Conservation (phyloP, 2,329 filamentous ascomycete genomes). For the Alternaria sp. region DNA sequence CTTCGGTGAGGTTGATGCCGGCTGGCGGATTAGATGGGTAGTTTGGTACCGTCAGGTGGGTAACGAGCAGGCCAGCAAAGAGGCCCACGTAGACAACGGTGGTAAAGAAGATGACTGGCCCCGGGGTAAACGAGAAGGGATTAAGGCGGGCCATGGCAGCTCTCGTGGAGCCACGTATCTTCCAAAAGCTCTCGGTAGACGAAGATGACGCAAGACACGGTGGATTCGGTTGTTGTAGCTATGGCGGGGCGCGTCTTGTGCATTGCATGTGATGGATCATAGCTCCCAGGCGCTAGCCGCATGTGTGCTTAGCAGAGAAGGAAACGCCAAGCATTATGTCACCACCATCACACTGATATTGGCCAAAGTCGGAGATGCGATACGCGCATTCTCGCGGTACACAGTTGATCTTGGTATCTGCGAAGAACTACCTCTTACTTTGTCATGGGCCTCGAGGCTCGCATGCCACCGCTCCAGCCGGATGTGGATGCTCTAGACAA, state of each 20-base stretch:
- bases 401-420: background rate
- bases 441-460: conserved; percentile 1
- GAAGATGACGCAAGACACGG: conserved; percentile 17
- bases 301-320: background rate
- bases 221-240: conserved; percentile 16
- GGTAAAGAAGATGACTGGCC: conserved; percentile 82
- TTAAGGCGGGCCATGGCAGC: conserved; percentile 49
- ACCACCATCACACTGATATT: background rate
- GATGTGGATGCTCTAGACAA: conserved; percentile 1
- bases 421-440: rapidly evolving
- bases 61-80: conserved; percentile 73
- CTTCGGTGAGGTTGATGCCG: conserved; percentile 82
- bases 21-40: conserved; percentile 64
- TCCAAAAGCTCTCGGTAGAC: conserved; percentile 15
- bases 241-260: conserved; percentile 15
- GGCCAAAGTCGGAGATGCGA: background rate
- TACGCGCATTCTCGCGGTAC: background rate
- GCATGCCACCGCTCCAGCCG: background rate
- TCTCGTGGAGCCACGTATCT: conserved; percentile 20
- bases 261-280: conserved; percentile 21
- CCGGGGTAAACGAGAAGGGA: conserved; percentile 77
- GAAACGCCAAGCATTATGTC: background rate
- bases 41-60: conserved; percentile 78
- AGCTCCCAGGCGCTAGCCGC: conserved; percentile 21
- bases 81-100: conserved; percentile 80